A percentile compares a stretch with the other conserved stretches of the same genome.
phyloP scores from a whole-genome alignment of 2,329 filamentous ascomycete genomes.

The Cordyceps militaris region DNA sequence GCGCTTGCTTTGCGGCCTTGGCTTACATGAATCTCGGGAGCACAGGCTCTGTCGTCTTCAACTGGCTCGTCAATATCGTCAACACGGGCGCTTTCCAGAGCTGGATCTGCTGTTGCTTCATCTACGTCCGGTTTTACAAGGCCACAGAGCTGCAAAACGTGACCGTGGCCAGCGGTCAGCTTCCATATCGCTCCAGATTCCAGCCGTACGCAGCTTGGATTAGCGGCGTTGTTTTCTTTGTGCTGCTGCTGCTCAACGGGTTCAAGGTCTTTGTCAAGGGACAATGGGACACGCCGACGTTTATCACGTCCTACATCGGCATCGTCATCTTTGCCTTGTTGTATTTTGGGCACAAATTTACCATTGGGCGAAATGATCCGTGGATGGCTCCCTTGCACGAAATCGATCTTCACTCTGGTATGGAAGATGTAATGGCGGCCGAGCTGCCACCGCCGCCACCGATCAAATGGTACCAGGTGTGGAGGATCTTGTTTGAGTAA shows the following conservation, averaged over 20 bases:
- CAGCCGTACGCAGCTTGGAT: conserved; percentile 53
- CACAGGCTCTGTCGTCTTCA: conserved; percentile 50
- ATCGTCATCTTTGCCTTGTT: conserved; percentile 53
- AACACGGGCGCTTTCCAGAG: conserved; percentile 45
- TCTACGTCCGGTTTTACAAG: conserved; percentile 48
- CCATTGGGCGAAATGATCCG: conserved; percentile 29
- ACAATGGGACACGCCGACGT: conserved; percentile 47
- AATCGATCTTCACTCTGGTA: conserved; percentile 45
- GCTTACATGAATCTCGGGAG: conserved; percentile 53
- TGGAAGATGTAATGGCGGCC: conserved; percentile 37
- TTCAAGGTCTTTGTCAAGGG: conserved; percentile 57
- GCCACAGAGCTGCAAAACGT: conserved; percentile 38
- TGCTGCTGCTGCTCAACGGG: conserved; percentile 54
- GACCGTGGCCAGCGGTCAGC: conserved; percentile 15
- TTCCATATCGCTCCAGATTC: conserved; percentile 46
- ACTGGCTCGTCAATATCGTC: conserved; percentile 49
- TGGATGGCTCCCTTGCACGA: conserved; percentile 43
- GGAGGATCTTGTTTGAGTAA: conserved; percentile 11
- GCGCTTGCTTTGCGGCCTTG: conserved; percentile 42
- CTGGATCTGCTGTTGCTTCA: conserved; percentile 47
- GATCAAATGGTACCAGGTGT: conserved; percentile 6
- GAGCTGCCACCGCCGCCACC: conserved; percentile 8
- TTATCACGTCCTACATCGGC: conserved; percentile 59
- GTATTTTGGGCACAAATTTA: conserved; percentile 29
- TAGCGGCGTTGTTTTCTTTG: conserved; percentile 42